phyloP scores from a whole-genome alignment of 495 filamentous ascomycete genomes.

The Penicillium egyptiacum region DNA sequence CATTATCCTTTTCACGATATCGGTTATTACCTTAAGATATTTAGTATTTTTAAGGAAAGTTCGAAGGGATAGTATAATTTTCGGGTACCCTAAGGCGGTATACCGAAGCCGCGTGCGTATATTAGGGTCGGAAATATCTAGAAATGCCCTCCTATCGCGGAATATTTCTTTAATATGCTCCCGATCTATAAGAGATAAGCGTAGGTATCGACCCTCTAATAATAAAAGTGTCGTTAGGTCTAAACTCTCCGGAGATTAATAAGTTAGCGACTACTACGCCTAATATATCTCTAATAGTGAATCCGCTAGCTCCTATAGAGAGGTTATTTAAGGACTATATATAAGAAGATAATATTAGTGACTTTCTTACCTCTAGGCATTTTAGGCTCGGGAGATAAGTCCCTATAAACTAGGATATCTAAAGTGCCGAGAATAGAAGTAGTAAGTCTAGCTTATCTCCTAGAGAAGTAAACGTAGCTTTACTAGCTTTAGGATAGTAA shows the following conservation, averaged over 20 bases:
- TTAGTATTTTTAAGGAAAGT: conserved; percentile 34
- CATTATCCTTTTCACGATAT: conserved; percentile 28
- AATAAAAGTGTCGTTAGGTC: conserved; percentile 19
- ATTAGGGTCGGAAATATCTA: conserved; percentile 7
- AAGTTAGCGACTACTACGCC: conserved; percentile 6
- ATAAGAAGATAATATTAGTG: too few relatives aligned
- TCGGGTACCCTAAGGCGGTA: conserved; percentile 12
- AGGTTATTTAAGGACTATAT: too few relatives aligned
- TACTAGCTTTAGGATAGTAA: conserved; percentile 3
- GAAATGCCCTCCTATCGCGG: conserved; percentile 15
- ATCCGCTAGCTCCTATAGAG: conserved; percentile 16
- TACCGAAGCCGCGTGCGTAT: conserved; percentile 12
- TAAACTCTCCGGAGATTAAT: conserved; percentile 5
- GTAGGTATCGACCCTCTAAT: conserved; percentile 22
- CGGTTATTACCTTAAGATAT: conserved; percentile 27
- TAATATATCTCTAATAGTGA: conserved; percentile 1
- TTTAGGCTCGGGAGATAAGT: conserved; percentile 8
- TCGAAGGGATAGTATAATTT: conserved; percentile 27
- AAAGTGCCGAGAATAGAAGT: conserved; percentile 11
- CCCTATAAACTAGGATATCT: conserved; percentile 15
- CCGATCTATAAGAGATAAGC: conserved; percentile 20
- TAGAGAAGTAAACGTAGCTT: neutral
- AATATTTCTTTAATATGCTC: conserved; percentile 16
- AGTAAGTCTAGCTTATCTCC: conserved; percentile 11
- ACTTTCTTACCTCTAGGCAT: conserved; percentile 15